Evolutionary conservation across 495 filamentous ascomycete species (phyloP).

Genomic region (Aspergillus kassunensis): DNA sequence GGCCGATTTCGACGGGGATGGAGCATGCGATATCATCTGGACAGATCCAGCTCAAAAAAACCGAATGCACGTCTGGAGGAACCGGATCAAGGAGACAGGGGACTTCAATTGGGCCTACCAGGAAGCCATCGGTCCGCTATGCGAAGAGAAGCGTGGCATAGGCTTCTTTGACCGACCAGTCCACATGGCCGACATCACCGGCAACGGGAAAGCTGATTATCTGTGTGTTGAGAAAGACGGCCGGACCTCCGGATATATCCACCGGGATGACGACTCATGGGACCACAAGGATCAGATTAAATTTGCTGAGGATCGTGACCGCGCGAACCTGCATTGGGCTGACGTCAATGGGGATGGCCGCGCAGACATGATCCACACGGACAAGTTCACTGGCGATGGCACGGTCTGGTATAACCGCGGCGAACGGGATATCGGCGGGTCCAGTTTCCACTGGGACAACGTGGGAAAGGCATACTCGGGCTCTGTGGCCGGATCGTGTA

Average conservation of each 20-base stretch:
- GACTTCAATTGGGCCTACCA: neutral
- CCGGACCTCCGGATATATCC: neutral
- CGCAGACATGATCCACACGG: conserved; percentile 1
- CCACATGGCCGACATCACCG: neutral
- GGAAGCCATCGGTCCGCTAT: neutral
- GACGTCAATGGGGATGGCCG: conserved; percentile 5
- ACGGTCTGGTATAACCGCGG: conserved; percentile 6
- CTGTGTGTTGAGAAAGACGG: neutral
- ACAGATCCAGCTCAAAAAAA: neutral
- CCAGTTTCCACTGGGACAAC: neutral
- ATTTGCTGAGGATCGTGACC: neutral
- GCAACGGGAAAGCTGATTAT: neutral
- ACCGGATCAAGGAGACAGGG: neutral
- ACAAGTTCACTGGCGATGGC: conserved; percentile 10
- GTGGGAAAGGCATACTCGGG: neutral
- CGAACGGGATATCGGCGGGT: neutral
- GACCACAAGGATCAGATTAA: neutral
- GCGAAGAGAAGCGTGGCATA: neutral
- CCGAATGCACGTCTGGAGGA: neutral
- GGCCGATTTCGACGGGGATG: neutral
- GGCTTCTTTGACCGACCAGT: neutral
- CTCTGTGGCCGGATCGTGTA: neutral
- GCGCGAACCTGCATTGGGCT: conserved; percentile 1
- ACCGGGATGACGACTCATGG: neutral
- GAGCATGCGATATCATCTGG: conserved; percentile 4